Percentiles rank a stretch among this genome's conserved stretches.
These are phyloP conservation scores for Globisporangium emineosum DNA, from an alignment of 352 stramenopile species.

Conservation along the genomic window DNA sequence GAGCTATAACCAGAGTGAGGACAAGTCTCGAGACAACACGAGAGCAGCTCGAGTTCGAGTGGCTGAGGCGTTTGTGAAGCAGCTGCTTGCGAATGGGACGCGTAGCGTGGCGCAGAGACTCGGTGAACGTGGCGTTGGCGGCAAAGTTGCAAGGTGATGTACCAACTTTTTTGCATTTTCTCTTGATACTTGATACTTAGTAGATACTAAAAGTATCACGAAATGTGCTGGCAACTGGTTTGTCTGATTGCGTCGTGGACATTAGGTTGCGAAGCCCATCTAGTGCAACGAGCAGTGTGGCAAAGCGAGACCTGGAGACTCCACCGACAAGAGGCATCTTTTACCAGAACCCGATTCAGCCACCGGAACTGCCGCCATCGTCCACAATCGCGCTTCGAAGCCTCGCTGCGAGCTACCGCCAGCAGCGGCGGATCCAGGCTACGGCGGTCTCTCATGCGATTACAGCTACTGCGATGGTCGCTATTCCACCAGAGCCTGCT, in stretches of 20 bases:
- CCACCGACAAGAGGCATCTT: conserved; percentile 24
- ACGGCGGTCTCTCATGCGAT: neutral
- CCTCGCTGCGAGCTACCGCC: conserved; percentile 10
- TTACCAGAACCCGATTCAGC: conserved; percentile 26
- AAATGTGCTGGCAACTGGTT: neutral
- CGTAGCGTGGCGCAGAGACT: neutral
- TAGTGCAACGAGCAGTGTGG: neutral
- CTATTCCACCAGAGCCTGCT: neutral
- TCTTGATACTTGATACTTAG: neutral
- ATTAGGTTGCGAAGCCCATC: conserved; percentile 1
- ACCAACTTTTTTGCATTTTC: neutral
- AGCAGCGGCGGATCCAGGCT: neutral
- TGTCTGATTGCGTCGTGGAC: neutral
- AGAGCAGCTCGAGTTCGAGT: neutral
- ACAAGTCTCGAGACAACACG: neutral
- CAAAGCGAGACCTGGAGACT: conserved; percentile 4
- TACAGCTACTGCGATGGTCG: neutral
- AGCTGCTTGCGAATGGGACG: neutral
- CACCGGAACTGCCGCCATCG: conserved; percentile 22
- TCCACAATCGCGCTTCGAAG: conserved; percentile 16
- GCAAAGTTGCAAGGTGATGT: neutral
- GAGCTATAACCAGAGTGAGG: conserved; percentile 1
- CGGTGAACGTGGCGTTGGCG: neutral
- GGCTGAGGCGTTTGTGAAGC: conserved; percentile 5
- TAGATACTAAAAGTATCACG: neutral